A percentile compares a stretch with the other conserved stretches of the same genome.
Conservation (phyloP, 129 eudicot species). For the Chrysanthemum makinoi region DNA sequence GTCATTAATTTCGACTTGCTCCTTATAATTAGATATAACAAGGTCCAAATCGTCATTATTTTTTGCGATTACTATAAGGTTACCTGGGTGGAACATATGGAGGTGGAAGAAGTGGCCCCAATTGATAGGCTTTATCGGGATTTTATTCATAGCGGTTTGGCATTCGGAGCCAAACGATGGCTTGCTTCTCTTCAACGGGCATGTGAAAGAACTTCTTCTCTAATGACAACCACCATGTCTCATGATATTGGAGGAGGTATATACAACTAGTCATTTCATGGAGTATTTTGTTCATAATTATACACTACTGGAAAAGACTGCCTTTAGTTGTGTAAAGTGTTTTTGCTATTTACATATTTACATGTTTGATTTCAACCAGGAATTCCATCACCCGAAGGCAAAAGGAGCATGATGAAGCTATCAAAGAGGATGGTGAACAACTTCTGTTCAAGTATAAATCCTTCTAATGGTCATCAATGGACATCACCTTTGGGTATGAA, state of each 20-base stretch:
- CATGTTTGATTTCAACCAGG: constrained; percentile 24
- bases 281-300: too few relatives aligned
- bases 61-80: constrained; percentile 30
- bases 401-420: constrained; percentile 69
- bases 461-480: constrained; percentile 44
- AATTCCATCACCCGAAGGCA: constrained; percentile 50
- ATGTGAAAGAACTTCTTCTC: constrained; percentile 48
- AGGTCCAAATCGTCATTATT: not conserved
- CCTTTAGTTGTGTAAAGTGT: not conserved
- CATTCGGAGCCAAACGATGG: constrained; percentile 67
- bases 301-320: not conserved
- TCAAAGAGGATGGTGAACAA: constrained; percentile 57
- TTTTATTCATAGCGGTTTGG: constrained; percentile 44
- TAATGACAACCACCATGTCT: constrained; percentile 30
- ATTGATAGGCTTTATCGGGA: constrained; percentile 43
- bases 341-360: not conserved
- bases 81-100: constrained; percentile 67
- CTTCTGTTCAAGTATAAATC: constrained; percentile 58
- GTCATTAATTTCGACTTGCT: not conserved
- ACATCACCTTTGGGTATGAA: constrained; percentile 35
- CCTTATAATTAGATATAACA: too few relatives aligned
- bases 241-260: constrained; percentile 67
- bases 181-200: constrained; percentile 56
- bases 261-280: not conserved
- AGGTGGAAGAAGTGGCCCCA: constrained; percentile 46